Evolutionary conservation across 1,139 yeast species (phyloP).

Genomic region (Yamadazyma mexicana): DNA sequence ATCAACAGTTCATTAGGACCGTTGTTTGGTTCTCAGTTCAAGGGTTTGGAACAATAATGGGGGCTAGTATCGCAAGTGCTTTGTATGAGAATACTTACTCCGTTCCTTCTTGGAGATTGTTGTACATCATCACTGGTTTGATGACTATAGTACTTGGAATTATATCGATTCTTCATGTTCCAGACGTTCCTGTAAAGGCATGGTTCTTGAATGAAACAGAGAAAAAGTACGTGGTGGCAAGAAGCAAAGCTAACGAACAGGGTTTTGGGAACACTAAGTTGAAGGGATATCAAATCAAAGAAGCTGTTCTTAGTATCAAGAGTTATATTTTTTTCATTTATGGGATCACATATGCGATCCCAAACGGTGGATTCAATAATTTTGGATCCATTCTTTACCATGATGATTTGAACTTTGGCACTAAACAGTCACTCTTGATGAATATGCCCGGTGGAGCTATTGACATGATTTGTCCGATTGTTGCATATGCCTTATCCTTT

Average conservation of each 20-base stretch:
- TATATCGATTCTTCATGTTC: constrained; percentile 20
- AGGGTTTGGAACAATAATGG: constrained; percentile 11
- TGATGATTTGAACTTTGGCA: constrained; percentile 36
- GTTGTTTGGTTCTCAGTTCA: constrained; percentile 15
- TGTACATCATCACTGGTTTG: constrained; percentile 25
- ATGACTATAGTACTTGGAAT: constrained; percentile 25
- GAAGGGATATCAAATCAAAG: constrained; percentile 52
- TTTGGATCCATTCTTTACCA: constrained; percentile 38
- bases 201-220: constrained; percentile 41
- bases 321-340: constrained; percentile 38
- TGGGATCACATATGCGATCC: constrained; percentile 25
- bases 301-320: constrained; percentile 46
- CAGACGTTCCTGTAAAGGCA: constrained; percentile 26
- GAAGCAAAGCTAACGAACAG: constrained; percentile 33
- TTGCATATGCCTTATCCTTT: constrained; percentile 35
- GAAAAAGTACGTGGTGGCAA: constrained; percentile 26
- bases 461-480: constrained; percentile 35
- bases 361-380: constrained; percentile 34
- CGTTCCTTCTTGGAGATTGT: constrained; percentile 27
- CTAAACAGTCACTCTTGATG: constrained; percentile 27
- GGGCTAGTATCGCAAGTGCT: constrained; percentile 21
- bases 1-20: constrained; percentile 19
- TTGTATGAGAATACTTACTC: constrained; percentile 15
- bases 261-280: constrained; percentile 56
- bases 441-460: constrained; percentile 37